Percentiles rank a stretch among this genome's conserved stretches.
Evolutionary conservation across 176 grass and related monocot species (phyloP).

Genomic region (Bonia amplexicaulis): DNA sequence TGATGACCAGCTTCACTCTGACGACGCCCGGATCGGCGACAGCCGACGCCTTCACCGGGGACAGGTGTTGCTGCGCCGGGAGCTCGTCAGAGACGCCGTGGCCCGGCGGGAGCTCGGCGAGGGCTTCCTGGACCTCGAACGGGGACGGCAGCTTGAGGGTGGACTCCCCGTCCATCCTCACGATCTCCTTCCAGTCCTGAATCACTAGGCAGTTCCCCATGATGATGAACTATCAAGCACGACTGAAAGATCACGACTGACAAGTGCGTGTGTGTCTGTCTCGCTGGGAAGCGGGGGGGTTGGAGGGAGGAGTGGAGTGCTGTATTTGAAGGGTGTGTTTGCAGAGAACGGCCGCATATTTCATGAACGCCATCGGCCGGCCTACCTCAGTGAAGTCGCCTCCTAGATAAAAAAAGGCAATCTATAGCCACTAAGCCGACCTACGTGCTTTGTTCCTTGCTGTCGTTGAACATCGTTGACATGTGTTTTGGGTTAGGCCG

Average conservation of each 20-base stretch:
- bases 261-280: no score
- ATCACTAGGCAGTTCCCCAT: slow-evolving; percentile 75
- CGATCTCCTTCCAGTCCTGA: slow-evolving; percentile 31
- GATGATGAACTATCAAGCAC: background rate
- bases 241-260: background rate
- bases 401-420: background rate
- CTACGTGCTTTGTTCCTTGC: background rate
- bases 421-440: slow-evolving; percentile 1
- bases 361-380: slow-evolving; percentile 9
- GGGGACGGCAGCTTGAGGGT: slow-evolving; percentile 14
- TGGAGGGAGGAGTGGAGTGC: background rate
- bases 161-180: slow-evolving; percentile 28
- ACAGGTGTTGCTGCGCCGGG: background rate
- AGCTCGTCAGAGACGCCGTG: background rate
- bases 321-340: slow-evolving; percentile 27
- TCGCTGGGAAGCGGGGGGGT: background rate
- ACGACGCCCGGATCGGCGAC: background rate
- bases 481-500: background rate
- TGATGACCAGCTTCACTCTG: slow-evolving; percentile 70
- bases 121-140: slow-evolving; percentile 16
- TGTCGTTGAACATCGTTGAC: background rate
- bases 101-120: background rate
- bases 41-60: background rate
- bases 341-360: background rate
- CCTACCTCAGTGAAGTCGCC: background rate